These are phyloP conservation scores for Paramecium primaurelia DNA, from an alignment of 73 alveolate species.

Conservation along the genomic window DNA sequence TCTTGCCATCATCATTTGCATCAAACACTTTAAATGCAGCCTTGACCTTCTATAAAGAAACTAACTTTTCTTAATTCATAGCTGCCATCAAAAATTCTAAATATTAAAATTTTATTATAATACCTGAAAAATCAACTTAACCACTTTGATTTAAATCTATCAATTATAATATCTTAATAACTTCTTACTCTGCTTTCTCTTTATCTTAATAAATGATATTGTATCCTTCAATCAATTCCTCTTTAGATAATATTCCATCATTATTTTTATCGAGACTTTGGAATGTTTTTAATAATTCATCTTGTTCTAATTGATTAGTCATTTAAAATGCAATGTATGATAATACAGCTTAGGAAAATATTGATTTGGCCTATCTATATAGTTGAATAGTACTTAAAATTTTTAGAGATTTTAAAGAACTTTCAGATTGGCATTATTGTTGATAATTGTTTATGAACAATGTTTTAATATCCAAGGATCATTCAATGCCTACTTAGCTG, in stretches of 20 bases:
- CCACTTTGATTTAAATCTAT: constrained; percentile 47
- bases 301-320: constrained; percentile 58
- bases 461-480: constrained; percentile 68
- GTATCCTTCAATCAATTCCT: constrained; percentile 81
- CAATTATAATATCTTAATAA: not conserved
- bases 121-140: constrained; percentile 34
- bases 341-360: constrained; percentile 55
- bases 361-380: constrained; percentile 37
- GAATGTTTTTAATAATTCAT: constrained; percentile 63
- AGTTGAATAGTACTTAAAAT: not conserved
- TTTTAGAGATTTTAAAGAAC: constrained; percentile 53
- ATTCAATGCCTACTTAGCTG: constrained; percentile 73
- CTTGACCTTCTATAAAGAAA: constrained; percentile 15
- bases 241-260: constrained; percentile 81
- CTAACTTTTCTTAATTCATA: constrained; percentile 36
- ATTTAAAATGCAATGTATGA: constrained; percentile 55
- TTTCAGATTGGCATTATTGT: not conserved
- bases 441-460: not conserved
- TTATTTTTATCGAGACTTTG: constrained; percentile 73
- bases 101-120: not conserved
- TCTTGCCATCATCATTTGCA: constrained; percentile 45
- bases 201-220: not conserved
- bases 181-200: constrained; percentile 30
- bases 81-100: constrained; percentile 46
- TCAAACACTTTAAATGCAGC: constrained; percentile 44